Evolutionary conservation across 23 red algal species (phyloP), one percentile per base, ranked within the genome.

Genomic region (Gracilaria gracilis): DNA sequence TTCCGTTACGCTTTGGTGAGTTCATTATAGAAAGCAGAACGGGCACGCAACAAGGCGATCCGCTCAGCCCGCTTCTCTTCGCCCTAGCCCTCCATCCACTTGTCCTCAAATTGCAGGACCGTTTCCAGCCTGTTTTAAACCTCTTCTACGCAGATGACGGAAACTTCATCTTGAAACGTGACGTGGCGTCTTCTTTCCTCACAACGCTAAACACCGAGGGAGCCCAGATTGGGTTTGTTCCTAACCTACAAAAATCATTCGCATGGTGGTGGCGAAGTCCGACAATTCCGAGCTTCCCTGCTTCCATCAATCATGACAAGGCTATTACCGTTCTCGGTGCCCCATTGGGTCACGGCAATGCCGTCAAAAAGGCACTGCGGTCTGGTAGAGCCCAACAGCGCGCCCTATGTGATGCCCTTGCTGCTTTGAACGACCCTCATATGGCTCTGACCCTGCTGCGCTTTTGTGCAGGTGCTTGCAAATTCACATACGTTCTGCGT

Each of bases 41-140:
- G 28, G 82, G 82, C 19, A 49, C 82, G 17, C 82, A 85, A 20
- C 82, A 85, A 71, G 82, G 82, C 9, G 82, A 85, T 70, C 82
- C 59, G 17, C 82, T 85, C 33, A 49, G 59, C 39, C 62, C 67
- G 0, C 27, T 85, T 55, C 61, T 85, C 16, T 85, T 85, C 36
- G 4, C 58, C 0, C 4, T 85, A 23, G 40, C 59, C 8, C 33
- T 85, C 3, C 61, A 85, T 19, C 82, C 58, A 11, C 82, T 85
- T 15, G 9, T 85, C 34, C 14, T 46, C 82, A 39, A 81, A 28
- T 9, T 81, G 20, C 47, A 39, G n/a, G 28, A 49, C 29, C 42
- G 61, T 20, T 81, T 81, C 23, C 24, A 21, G 9, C 21, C 51
- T 28, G 57, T 82, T 17, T 8, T 81, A 7, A 81, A 81, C n/a